These are phyloP conservation scores for Neurospora pannonica DNA, from an alignment of 495 filamentous ascomycete species.

Conservation along the genomic window DNA sequence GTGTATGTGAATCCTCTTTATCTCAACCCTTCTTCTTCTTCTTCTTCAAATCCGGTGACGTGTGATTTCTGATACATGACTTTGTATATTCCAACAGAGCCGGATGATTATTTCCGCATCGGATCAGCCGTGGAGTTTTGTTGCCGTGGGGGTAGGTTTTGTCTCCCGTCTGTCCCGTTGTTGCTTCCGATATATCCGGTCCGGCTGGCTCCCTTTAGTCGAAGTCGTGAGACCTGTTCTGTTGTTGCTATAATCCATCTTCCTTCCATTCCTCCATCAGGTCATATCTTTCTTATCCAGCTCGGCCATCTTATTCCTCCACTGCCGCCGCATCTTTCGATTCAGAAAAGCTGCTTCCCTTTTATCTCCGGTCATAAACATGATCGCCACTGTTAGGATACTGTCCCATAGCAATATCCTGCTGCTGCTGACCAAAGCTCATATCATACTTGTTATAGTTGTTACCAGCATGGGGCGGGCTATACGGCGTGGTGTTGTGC, in stretches of 20 bases:
- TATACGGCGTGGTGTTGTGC: background rate
- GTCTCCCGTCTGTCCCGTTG: background rate
- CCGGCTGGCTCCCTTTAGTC: background rate
- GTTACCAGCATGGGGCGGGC: background rate
- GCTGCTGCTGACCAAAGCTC: background rate
- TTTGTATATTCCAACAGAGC: background rate
- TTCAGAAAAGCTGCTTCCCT: background rate
- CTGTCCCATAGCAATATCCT: background rate
- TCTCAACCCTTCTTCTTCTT: background rate
- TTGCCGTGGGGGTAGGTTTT: background rate
- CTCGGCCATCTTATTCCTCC: background rate
- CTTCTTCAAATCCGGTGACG: background rate
- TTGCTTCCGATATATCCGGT: background rate
- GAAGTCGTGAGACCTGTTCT: background rate
- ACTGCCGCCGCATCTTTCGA: too few relatives aligned
- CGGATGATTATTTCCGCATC: background rate
- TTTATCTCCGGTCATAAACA: background rate
- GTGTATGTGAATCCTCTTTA: background rate
- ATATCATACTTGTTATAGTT: slow-evolving; percentile 4
- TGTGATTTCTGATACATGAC: background rate
- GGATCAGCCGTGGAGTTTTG: background rate
- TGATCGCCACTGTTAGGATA: background rate
- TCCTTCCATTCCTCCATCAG: background rate
- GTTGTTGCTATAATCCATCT: background rate
- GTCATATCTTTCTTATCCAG: background rate